phyloP scores from a whole-genome alignment of 2,329 filamentous ascomycete genomes.

The Aspergillus proliferans region DNA sequence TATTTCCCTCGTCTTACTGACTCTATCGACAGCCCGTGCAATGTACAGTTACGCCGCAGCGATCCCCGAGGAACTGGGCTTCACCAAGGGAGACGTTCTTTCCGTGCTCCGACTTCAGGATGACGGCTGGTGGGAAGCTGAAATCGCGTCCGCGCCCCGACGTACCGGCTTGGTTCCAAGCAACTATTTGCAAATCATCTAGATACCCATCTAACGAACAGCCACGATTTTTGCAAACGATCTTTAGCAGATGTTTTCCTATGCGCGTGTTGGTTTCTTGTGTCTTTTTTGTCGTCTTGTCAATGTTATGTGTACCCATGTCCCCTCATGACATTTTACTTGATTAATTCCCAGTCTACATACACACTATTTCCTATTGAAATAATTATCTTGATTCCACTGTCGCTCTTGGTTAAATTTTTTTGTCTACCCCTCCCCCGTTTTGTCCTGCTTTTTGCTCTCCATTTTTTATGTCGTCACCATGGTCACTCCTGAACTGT shows the following conservation, averaged over 20 bases:
- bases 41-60: conserved; percentile 92
- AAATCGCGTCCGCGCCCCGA: conserved; percentile 59
- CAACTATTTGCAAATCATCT: conserved; percentile 60
- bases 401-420: neutral
- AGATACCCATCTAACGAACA: conserved; percentile 23
- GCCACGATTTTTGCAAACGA: conserved; percentile 11
- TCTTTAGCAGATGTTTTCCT: neutral
- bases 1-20: conserved; percentile 9
- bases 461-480: neutral
- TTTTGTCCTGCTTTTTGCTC: neutral
- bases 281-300: neutral
- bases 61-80: conserved; percentile 90
- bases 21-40: conserved; percentile 63
- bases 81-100: conserved; percentile 84
- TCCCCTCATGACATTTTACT: neutral
- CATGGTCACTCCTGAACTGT: no score
- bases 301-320: neutral
- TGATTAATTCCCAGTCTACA: neutral
- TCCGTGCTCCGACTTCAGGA: conserved; percentile 87
- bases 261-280: neutral
- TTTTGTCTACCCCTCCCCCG: neutral
- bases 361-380: neutral
- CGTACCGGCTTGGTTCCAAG: conserved; percentile 57
- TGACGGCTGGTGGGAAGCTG: conserved; percentile 99
- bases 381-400: neutral